A percentile compares a stretch with the other conserved stretches of the same genome.
These are phyloP conservation scores for Rosa rugosa DNA, from an alignment of 306 rosid genomes.

Conservation along the genomic window DNA sequence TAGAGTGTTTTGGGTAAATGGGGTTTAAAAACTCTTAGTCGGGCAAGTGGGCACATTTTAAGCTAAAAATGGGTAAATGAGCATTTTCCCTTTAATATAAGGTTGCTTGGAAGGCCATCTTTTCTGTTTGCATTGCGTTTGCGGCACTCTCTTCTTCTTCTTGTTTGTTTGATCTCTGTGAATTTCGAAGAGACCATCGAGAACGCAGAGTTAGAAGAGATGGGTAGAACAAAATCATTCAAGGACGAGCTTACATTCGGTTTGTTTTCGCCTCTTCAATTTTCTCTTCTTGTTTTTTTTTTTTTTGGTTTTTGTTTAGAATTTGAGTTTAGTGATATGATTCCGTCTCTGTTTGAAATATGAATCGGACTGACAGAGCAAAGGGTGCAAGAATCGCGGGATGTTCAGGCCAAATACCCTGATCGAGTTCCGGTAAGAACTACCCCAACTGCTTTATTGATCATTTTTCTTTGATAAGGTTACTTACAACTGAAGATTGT, in stretches of 20 bases:
- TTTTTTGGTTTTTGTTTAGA: background rate
- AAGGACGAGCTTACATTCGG: conserved; percentile 37
- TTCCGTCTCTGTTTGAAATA: background rate
- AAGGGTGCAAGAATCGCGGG: conserved; percentile 42
- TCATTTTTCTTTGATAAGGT: background rate
- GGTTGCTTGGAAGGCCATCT: background rate
- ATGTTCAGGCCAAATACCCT: conserved; percentile 40
- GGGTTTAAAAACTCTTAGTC: too few species aligned
- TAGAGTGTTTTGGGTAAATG: too few species aligned
- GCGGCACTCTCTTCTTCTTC: background rate
- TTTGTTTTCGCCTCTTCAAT: background rate
- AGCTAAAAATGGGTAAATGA: too few species aligned
- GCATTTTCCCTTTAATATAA: too few species aligned
- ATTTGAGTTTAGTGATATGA: background rate
- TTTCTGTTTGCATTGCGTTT: background rate
- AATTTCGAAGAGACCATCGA: background rate
- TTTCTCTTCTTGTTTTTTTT: background rate
- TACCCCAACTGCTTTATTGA: background rate
- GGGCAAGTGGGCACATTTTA: too few species aligned
- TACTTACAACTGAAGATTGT: background rate
- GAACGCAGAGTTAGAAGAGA: background rate
- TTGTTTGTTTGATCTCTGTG: background rate
- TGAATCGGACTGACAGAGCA: conserved; percentile 23
- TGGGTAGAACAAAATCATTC: conserved; percentile 36
- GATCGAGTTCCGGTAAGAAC: conserved; percentile 46